phyloP scores from a whole-genome alignment of 2,329 filamentous ascomycete genomes.

The Verticillium tricorpus region DNA sequence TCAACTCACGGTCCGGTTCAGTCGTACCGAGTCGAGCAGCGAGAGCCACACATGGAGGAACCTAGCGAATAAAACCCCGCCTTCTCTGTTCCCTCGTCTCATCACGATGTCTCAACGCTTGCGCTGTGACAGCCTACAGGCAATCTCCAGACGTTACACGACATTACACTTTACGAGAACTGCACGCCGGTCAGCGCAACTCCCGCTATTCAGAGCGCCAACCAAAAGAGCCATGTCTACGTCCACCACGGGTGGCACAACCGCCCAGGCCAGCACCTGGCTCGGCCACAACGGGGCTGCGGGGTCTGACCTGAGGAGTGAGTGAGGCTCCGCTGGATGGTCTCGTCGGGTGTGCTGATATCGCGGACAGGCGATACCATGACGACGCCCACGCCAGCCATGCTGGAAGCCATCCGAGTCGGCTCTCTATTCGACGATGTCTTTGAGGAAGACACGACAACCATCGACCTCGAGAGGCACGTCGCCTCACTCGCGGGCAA shows the following conservation, averaged over 20 bases:
- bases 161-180: neutral
- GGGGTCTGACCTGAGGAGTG: constrained; percentile 35
- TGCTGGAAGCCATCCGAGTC: constrained; percentile 74
- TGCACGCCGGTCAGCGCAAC: neutral
- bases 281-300: constrained; percentile 31
- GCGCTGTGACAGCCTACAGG: neutral
- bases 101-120: neutral
- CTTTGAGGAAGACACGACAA: constrained; percentile 74
- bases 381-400: constrained; percentile 73
- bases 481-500: constrained; percentile 71
- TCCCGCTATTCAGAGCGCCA: neutral
- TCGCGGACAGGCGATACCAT: constrained; percentile 40
- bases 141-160: neutral
- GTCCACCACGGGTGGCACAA: neutral
- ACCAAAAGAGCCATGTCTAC: neutral
- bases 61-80: neutral
- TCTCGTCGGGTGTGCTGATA: neutral
- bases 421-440: constrained; percentile 82
- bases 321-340: constrained; percentile 6
- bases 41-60: neutral
- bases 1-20: neutral
- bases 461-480: constrained; percentile 68
- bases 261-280: constrained; percentile 21
- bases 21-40: neutral
- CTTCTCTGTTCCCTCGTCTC: neutral